These are phyloP conservation scores for Guillardia theta DNA, from an alignment of 78 protist genomes.

Conservation along the genomic window DNA sequence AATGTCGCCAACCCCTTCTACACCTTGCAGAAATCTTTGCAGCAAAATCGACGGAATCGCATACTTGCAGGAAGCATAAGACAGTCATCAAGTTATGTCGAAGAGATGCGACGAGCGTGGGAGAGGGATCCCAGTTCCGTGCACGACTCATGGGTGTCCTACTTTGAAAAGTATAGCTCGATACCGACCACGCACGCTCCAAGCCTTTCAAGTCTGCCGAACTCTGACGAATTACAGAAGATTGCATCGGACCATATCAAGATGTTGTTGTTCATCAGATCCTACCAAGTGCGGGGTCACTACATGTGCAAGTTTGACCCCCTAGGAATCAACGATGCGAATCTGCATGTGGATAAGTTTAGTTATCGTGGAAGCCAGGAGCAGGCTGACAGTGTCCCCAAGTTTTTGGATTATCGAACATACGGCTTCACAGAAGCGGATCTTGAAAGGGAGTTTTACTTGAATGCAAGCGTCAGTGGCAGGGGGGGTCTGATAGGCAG, in stretches of 20 bases:
- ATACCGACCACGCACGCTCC: no score
- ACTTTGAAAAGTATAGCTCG: background rate
- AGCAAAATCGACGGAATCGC: no score
- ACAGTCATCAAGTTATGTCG: no score
- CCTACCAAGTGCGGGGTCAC: background rate
- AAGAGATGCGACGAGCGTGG: background rate
- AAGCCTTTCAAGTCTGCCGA: background rate
- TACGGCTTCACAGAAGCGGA: slow-evolving; percentile 39
- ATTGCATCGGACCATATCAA: background rate
- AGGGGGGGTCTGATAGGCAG: background rate
- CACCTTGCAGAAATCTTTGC: no score
- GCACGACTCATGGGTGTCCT: background rate
- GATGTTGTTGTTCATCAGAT: background rate
- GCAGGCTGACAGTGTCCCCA: slow-evolving; percentile 12
- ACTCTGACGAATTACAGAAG: background rate
- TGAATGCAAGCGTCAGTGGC: background rate
- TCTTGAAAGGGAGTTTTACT: background rate
- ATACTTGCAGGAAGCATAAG: no score
- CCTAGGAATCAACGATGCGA: slow-evolving; percentile 20
- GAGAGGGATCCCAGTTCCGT: background rate
- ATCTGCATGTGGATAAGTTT: slow-evolving; percentile 20
- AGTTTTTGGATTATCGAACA: background rate
- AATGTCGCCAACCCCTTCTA: no score
- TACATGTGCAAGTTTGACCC: slow-evolving; percentile 41
- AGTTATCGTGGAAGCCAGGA: background rate